phyloP scores from a whole-genome alignment of 2,329 filamentous ascomycete genomes.

The Pseudopyrenochaeta lycopersici region DNA sequence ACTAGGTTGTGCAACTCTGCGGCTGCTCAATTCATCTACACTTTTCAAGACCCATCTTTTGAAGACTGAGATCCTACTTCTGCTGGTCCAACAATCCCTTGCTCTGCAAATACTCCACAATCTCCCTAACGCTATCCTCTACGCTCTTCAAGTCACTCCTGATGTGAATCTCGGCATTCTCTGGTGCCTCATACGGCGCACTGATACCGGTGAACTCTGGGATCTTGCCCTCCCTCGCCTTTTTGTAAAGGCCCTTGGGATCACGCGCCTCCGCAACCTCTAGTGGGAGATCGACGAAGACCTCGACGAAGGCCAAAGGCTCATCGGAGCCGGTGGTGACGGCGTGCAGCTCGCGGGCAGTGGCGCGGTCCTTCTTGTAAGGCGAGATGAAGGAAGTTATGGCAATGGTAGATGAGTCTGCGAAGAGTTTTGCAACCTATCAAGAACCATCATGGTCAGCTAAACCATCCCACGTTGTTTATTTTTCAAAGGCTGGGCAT shows the following conservation, averaged over 20 bases:
- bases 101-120: slow-evolving; percentile 79
- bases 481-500: slow-evolving; percentile 7
- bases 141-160: slow-evolving; percentile 82
- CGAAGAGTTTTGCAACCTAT: slow-evolving; percentile 92
- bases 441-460: background rate
- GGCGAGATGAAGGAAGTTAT: slow-evolving; percentile 98
- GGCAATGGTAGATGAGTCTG: slow-evolving; percentile 85
- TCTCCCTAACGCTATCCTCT: slow-evolving; percentile 87
- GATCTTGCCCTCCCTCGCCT: slow-evolving; percentile 91
- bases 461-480: background rate
- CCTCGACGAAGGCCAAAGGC: slow-evolving; percentile 88
- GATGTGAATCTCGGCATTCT: slow-evolving; percentile 86
- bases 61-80: slow-evolving; percentile 1
- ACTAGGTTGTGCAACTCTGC: background rate
- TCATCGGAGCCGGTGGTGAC: slow-evolving; percentile 63
- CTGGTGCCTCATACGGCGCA: slow-evolving; percentile 91
- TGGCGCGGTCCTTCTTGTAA: slow-evolving; percentile 84
- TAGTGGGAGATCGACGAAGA: slow-evolving; percentile 90
- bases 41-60: background rate
- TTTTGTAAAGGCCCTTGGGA: slow-evolving; percentile 98
- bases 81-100: slow-evolving; percentile 67
- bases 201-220: slow-evolving; percentile 97
- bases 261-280: slow-evolving; percentile 94
- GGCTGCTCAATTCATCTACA: background rate
- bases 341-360: slow-evolving; percentile 82